A percentile compares a stretch with the other conserved stretches of the same genome.
Evolutionary conservation across 805 yeast species (phyloP).

Genomic region (Ogataea polymorpha): DNA sequence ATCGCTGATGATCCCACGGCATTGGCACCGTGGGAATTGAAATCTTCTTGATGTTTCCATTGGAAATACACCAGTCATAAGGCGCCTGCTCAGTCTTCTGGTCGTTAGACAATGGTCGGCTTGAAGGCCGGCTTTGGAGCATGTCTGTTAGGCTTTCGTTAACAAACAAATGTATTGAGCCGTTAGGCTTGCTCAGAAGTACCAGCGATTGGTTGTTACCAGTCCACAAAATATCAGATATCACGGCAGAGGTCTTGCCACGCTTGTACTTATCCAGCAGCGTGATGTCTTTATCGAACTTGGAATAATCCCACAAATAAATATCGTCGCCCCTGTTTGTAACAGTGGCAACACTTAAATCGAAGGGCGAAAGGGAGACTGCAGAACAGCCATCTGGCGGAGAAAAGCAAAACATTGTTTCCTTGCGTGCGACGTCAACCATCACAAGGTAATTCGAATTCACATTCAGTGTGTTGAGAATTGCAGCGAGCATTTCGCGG

Average conservation of each 20-base stretch:
- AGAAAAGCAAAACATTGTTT: conserved; percentile 42
- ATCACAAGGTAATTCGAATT: conserved; percentile 39
- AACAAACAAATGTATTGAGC: conserved; percentile 62
- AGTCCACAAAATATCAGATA: conserved; percentile 54
- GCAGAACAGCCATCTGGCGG: conserved; percentile 63
- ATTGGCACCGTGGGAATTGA: conserved; percentile 1
- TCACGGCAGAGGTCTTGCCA: conserved; percentile 59
- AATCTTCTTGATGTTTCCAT: conserved; percentile 24
- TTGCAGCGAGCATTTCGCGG: conserved; percentile 26
- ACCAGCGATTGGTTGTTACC: conserved; percentile 43
- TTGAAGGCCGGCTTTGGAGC: conserved; percentile 1
- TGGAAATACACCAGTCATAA: conserved; percentile 46
- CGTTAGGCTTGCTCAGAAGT: conserved; percentile 49
- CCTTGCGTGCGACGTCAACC: conserved; percentile 43
- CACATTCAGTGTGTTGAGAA: conserved; percentile 29
- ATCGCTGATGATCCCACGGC: not conserved
- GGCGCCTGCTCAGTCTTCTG: not conserved
- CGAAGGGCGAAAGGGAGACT: conserved; percentile 60
- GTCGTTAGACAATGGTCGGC: not conserved
- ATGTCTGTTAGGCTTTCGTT: conserved; percentile 34
- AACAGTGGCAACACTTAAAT: conserved; percentile 51
- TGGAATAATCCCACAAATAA: conserved; percentile 61
- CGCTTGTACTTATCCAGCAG: conserved; percentile 56
- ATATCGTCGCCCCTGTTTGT: conserved; percentile 59
- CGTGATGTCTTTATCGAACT: conserved; percentile 46